Conservation (phyloP, 2,329 filamentous ascomycete genomes). For the Graphiopsis chlorocephala region DNA sequence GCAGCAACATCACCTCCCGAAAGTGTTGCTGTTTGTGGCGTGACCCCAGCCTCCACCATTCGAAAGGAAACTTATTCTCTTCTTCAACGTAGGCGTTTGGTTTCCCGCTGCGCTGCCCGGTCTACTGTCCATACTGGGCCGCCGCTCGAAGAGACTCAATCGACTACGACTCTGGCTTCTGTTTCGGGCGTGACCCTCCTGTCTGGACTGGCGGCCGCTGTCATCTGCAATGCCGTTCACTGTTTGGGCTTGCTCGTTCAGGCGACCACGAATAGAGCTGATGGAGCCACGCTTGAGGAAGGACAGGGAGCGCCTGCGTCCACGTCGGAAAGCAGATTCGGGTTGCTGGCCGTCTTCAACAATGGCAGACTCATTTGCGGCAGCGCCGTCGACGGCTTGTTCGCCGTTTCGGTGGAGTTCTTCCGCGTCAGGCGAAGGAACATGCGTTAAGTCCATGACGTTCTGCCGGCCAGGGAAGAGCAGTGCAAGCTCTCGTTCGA, state of each 20-base stretch:
- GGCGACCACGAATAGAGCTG: slow-evolving; percentile 21
- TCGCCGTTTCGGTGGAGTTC: not conserved
- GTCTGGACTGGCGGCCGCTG: not conserved
- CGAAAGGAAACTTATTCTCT: slow-evolving; percentile 74
- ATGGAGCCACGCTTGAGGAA: slow-evolving; percentile 34
- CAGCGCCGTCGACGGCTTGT: slow-evolving; percentile 19
- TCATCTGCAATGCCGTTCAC: slow-evolving; percentile 20
- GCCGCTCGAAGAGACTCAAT: slow-evolving; percentile 11
- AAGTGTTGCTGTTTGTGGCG: not conserved
- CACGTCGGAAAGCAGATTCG: slow-evolving; percentile 8
- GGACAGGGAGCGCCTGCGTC: slow-evolving; percentile 23
- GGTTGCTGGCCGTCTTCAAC: slow-evolving; percentile 15
- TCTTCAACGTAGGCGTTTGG: slow-evolving; percentile 59
- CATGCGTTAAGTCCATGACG: slow-evolving; percentile 18
- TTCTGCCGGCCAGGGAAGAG: slow-evolving; percentile 37
- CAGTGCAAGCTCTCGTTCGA: slow-evolving; percentile 41
- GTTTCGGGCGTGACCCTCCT: not conserved
- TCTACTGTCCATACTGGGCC: slow-evolving; percentile 7
- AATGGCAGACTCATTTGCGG: slow-evolving; percentile 10
- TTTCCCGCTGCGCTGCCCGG: slow-evolving; percentile 19
- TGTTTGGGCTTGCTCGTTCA: slow-evolving; percentile 7
- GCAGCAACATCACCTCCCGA: not conserved
- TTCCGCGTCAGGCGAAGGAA: slow-evolving; percentile 11
- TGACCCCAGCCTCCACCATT: slow-evolving; percentile 64
- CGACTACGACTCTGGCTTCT: slow-evolving; percentile 11